Base-by-base conservation (phyloP, 2,329 filamentous ascomycete genomes). In the Cladobotryum mycophilum region DNA sequence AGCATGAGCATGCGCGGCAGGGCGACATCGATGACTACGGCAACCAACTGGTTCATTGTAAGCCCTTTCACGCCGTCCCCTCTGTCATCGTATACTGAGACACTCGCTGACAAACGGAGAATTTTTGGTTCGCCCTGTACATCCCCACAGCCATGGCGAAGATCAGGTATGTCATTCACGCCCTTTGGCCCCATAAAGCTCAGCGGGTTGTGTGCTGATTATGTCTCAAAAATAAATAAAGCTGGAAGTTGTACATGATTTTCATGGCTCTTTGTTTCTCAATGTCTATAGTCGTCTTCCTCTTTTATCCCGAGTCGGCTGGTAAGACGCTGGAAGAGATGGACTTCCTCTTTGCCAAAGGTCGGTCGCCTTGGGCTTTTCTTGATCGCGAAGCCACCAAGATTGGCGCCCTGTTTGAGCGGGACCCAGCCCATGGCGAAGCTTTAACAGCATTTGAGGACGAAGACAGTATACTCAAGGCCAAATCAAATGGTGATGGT, bases 1-100 rank as follows among this genome's bases (percentile, higher is more conserved):
- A 73, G 73, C 60, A 58, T 60, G 55, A 57, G 61, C 15, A 64
- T 67, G 52, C 52, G 52, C 11, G 52, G 52, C 2, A 43, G 52
- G 12, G 52, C 52, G 12, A 53, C 52, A 7, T 53, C 52, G 11
- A 51, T 53, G 52, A 53, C 52, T 6, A 53, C 52, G 7, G 45
- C 52, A 14, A 53, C 52, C n/a, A 53, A 53, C 18, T 53, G 52
- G 52, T 53, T 53, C 40, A 38, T 53, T 2, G 52, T 53, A 25
- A 51, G 48, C 17, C 11, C 7, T n/a, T 14, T 1, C 25, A 37
- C 4, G 5, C 2, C 1, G 4, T 2, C 4, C 3, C 5, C 18
- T 3, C 8, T 6, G n/a, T 17, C 7, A 33, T n/a, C 14, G 12
- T 8, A 4, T n/a, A 13, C 25, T 9, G n/a, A n/a, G 1, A 34